phyloP scores from a whole-genome alignment of 2,329 filamentous ascomycete genomes.

The Cladosporium sp. region DNA sequence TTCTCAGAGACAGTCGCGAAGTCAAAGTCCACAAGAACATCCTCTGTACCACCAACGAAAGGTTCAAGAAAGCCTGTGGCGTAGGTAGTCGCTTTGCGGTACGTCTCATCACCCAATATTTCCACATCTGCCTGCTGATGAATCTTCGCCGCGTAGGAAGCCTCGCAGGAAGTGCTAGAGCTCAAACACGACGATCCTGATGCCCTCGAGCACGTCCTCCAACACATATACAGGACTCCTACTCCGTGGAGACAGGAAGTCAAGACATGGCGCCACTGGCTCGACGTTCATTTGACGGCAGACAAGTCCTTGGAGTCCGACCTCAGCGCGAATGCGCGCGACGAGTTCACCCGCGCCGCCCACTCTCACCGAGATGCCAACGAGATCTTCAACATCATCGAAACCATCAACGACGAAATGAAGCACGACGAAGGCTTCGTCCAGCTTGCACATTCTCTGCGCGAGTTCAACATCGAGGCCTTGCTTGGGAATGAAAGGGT shows the following conservation, averaged over 20 bases:
- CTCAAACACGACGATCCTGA: too few relatives aligned
- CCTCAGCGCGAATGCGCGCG: not conserved
- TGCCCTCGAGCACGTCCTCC: too few relatives aligned
- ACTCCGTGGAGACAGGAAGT: too few relatives aligned
- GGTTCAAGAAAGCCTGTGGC: not conserved
- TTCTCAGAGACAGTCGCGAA: not conserved
- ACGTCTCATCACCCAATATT: too few relatives aligned
- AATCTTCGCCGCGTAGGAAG: too few relatives aligned
- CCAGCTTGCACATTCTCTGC: not conserved
- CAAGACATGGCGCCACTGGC: not conserved
- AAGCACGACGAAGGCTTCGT: not conserved
- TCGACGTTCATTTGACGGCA: not conserved
- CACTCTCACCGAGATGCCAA: not conserved
- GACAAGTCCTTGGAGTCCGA: not conserved
- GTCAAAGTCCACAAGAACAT: slow-evolving; percentile 2
- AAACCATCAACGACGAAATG: not conserved
- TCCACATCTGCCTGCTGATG: too few relatives aligned
- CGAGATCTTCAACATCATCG: not conserved
- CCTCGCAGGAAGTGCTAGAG: too few relatives aligned
- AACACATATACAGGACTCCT: too few relatives aligned
- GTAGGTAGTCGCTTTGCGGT: not conserved
- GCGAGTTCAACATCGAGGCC: not conserved
- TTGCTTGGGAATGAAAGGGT: not conserved
- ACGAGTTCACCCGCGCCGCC: not conserved
- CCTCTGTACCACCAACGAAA: not conserved